Evolutionary conservation across 192 early-diverging fungal genomes (phyloP), one percentile per base, ranked within the genome.

Genomic region (Umbelopsis isabellina): DNA sequence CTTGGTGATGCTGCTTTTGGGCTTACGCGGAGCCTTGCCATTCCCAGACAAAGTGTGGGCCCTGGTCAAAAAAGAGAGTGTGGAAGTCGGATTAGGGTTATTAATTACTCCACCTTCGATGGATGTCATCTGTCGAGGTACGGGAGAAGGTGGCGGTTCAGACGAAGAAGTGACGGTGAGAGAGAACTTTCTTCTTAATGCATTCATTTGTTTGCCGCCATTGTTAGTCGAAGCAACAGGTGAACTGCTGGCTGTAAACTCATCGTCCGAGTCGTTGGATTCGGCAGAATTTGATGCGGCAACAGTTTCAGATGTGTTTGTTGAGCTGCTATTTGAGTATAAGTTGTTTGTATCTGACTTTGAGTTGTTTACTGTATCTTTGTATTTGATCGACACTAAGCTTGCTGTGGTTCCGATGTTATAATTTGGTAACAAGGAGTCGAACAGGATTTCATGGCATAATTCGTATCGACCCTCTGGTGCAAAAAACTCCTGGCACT

Each of bases 1-100:
- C 50, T 91, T 91, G 15, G 90, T 84, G 48, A 93, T 88, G 41
- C 86, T 91, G 7, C 84, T 87, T 65, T 86, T 88, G 61, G 87
- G 78, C 72, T 87, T 86, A 15, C 72, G 68, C 2, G 51, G 47
- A 47, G 55, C 55, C 33, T 61, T 61, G 13, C 55, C 55, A 61
- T 61, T 61, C 55, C 55, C 55, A 35, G 55, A 61, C 33, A 61
- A 61, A 35, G 55, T 61, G 7, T 61, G 55, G 5, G 25, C 55
- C 25, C 55, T 61, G 16, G 55, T 61, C 25, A 61, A 61, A 61
- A 61, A 61, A 16, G 70, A 70, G 25, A 69, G 70, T 4, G 75
- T 73, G 20, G 75, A 77, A 21, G 33, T 65, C 18, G 67, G 65
- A n/a, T 37, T 65, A 21, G 64, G 35, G 11, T n/a, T 49, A 27